Evolutionary conservation across 75 land plant species (phyloP).

Genomic region (Larix kaempferi): DNA sequence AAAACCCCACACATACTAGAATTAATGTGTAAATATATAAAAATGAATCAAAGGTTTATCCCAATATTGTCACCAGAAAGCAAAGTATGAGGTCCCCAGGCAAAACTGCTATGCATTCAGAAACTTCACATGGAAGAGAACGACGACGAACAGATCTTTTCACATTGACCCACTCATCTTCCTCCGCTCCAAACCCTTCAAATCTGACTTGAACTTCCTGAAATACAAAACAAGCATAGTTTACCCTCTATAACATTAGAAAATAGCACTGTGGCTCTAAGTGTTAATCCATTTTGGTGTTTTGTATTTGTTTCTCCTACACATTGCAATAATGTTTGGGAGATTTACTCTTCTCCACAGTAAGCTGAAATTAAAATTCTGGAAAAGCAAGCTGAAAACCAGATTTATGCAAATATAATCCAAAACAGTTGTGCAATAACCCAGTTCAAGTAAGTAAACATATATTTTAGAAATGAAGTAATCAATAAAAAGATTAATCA

Average conservation of each 20-base stretch:
- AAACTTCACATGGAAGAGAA: conserved; percentile 52
- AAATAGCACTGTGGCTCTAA: neutral
- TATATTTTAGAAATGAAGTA: too few relatives aligned
- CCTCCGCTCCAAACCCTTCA: conserved; percentile 56
- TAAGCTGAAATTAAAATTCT: neutral
- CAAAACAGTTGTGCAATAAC: too few relatives aligned
- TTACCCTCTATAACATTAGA: neutral
- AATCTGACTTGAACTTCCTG: conserved; percentile 55
- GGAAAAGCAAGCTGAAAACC: too few relatives aligned
- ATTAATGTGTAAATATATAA: neutral
- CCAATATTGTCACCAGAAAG: conserved; percentile 34
- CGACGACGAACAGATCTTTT: conserved; percentile 42
- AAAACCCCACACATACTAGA: neutral
- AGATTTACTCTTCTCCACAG: neutral
- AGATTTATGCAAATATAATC: too few relatives aligned
- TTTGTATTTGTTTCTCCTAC: neutral
- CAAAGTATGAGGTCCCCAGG: conserved; percentile 58
- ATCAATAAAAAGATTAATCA: too few relatives aligned
- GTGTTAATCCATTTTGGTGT: neutral
- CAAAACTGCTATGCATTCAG: conserved; percentile 50
- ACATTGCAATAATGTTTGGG: neutral
- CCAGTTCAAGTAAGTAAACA: too few relatives aligned
- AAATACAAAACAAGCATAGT: neutral
- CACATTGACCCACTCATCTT: conserved; percentile 58
- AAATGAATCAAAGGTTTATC: neutral